Evolutionary conservation across 495 filamentous ascomycete species (phyloP), one percentile per base, ranked within the genome.

Genomic region (Endocarpon pusillum): DNA sequence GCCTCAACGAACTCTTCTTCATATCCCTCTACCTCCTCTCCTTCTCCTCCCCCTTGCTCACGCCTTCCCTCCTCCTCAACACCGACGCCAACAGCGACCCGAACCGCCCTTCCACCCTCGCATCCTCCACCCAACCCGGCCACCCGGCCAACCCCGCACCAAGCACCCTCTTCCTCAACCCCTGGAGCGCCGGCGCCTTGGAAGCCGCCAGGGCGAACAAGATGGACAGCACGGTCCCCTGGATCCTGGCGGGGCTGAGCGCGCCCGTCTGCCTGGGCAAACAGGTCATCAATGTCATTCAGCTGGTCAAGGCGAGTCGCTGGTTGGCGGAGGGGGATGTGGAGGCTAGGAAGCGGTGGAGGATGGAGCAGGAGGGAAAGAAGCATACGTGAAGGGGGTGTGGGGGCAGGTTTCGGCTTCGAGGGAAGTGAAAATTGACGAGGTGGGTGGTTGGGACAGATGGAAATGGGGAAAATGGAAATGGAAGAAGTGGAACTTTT

Each of bases 21-120:
- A 85, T 99, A 51, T 85, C 84, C 28, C 69, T 96, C 42, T 99
- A 99, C 62, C 80, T 99, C 27, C 73, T 99, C 28, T 93, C 85
- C 44, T 99, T 99, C 69, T 84, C 77, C 29, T 86, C 79, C 23
- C 86, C 86, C 1, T 65, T 67, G 19, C 70, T 94, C 36, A 85
- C 82, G 2, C 83, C 86, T 0, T 78, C 77, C 19, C 79, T 94
- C 12, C 72, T 93, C 24, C 53, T 59, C 38, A 55, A 58, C 9
- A 37, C 52, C 18, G 28, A 31, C 12, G 28, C 28, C 14, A 17
- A 14, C 12, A 17, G 18, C 53, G 55, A 18, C 35, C n/a, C n/a
- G n/a, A n/a, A n/a, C n/a, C n/a, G n/a, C n/a, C 54, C 49, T 35
- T 63, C 61, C 32, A 52, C 59, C 23, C 43, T 59, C 19, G 66